These are phyloP conservation scores for Aspergillus cristatus DNA, from an alignment of 495 filamentous ascomycete species.

Conservation along the genomic window DNA sequence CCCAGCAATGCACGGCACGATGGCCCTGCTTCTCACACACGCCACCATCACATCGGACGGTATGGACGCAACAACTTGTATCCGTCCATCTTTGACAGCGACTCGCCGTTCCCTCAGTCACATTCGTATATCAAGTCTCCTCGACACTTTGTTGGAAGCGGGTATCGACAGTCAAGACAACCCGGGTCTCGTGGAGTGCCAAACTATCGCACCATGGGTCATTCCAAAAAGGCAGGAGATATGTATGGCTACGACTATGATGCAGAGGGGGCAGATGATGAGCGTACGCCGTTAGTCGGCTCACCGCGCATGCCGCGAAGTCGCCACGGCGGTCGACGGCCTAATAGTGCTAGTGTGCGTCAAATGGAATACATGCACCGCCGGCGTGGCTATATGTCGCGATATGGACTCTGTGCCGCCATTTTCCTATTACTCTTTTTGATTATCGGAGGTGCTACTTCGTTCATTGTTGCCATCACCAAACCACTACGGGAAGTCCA, in stretches of 20 bases:
- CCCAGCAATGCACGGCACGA: constrained; percentile 45
- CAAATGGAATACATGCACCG: constrained; percentile 66
- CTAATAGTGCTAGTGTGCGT: constrained; percentile 51
- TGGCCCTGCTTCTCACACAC: constrained; percentile 56
- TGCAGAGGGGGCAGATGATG: constrained; percentile 77
- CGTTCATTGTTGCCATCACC: constrained; percentile 85
- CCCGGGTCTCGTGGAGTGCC: constrained; percentile 22
- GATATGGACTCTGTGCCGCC: constrained; percentile 72
- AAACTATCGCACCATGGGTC: constrained; percentile 34
- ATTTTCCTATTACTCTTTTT: constrained; percentile 65
- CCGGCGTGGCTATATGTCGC: constrained; percentile 54
- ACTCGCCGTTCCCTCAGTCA: constrained; percentile 53
- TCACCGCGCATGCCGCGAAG: constrained; percentile 51
- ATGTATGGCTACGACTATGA: constrained; percentile 59
- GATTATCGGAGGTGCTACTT: constrained; percentile 69
- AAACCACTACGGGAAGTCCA: constrained; percentile 72
- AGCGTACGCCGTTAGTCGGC: constrained; percentile 75
- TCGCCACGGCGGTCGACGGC: constrained; percentile 48
- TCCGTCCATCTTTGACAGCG: constrained; percentile 65
- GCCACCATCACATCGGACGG: constrained; percentile 68
- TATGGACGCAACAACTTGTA: constrained; percentile 62
- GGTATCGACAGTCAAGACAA: constrained; percentile 27
- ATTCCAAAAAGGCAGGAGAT: constrained; percentile 43
- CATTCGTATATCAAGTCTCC: constrained; percentile 49
- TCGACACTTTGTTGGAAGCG: constrained; percentile 40